Conservation (phyloP, 2,329 filamentous ascomycete genomes). For the Fusarium equiseti region DNA sequence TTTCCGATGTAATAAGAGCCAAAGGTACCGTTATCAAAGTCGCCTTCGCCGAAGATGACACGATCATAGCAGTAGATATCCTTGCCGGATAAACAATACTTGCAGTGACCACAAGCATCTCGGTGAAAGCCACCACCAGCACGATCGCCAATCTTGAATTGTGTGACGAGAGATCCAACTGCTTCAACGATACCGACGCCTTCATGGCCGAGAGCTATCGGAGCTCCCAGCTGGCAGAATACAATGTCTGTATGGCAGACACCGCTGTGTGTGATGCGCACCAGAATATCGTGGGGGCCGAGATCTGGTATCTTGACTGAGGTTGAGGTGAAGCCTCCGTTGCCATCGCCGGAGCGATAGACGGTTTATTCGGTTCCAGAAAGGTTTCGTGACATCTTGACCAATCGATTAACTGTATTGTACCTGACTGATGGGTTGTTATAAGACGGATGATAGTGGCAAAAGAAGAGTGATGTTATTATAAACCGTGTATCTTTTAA, state of each 20-base stretch:
- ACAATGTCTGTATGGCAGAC: slow-evolving; percentile 15
- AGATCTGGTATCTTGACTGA: background rate
- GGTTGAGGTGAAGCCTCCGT: background rate
- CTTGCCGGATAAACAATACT: background rate
- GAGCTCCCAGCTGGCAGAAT: slow-evolving; percentile 1
- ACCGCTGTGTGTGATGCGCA: slow-evolving; percentile 10
- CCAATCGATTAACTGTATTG: background rate
- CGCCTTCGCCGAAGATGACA: slow-evolving; percentile 2
- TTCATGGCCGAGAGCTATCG: slow-evolving; percentile 10
- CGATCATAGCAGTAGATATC: slow-evolving; percentile 19
- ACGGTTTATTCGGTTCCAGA: background rate
- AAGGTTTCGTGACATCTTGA: background rate
- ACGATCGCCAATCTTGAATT: slow-evolving; percentile 6
- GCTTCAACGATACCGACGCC: slow-evolving; percentile 1
- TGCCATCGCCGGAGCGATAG: slow-evolving; percentile 3
- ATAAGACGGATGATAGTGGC: background rate
- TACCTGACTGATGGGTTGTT: background rate
- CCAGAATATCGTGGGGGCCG: slow-evolving; percentile 1
- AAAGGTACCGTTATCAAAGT: slow-evolving; percentile 9
- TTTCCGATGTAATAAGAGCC: slow-evolving; percentile 12
- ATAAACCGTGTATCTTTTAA: accelerated
- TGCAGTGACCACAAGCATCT: slow-evolving; percentile 7
- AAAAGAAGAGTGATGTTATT: background rate
- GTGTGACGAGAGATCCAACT: slow-evolving; percentile 3
- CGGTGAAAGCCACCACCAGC: slow-evolving; percentile 19